Evolutionary conservation across 257 asterid species (phyloP).

Genomic region (Nicotiana undulata): DNA sequence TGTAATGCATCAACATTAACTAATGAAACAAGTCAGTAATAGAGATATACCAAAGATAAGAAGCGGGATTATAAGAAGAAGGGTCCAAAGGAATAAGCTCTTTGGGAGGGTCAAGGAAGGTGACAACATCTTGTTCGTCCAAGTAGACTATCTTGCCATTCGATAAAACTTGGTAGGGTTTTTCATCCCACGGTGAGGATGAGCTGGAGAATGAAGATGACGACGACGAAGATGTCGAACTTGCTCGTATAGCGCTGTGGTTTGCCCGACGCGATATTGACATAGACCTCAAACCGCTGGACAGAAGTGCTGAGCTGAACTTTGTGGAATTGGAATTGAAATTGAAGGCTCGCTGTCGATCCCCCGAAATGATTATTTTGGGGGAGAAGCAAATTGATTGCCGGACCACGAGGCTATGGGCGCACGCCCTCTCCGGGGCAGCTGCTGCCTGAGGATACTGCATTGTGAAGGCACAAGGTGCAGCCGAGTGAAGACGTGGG

Average conservation of each 20-base stretch:
- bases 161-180: conserved; percentile 29
- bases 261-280: neutral
- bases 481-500: neutral
- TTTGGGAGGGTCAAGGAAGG: conserved; percentile 75
- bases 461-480: neutral
- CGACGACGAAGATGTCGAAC: neutral
- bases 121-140: conserved; percentile 62
- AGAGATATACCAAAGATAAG: conserved; percentile 60
- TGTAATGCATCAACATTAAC: neutral
- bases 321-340: neutral
- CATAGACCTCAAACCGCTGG: neutral
- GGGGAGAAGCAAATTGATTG: neutral
- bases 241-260: neutral
- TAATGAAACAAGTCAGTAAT: neutral
- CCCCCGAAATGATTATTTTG: conserved; percentile 3
- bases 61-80: conserved; percentile 67
- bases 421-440: conserved; percentile 58
- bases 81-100: conserved; percentile 76
- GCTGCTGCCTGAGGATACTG: neutral
- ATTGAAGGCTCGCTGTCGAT: neutral
- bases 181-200: conserved; percentile 36
- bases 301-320: neutral
- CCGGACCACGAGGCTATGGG: conserved; percentile 24
- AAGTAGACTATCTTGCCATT: conserved; percentile 30
- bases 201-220: conserved; percentile 1